Conservation (phyloP, 768 basidiomycete species). For the Imleria badia region DNA sequence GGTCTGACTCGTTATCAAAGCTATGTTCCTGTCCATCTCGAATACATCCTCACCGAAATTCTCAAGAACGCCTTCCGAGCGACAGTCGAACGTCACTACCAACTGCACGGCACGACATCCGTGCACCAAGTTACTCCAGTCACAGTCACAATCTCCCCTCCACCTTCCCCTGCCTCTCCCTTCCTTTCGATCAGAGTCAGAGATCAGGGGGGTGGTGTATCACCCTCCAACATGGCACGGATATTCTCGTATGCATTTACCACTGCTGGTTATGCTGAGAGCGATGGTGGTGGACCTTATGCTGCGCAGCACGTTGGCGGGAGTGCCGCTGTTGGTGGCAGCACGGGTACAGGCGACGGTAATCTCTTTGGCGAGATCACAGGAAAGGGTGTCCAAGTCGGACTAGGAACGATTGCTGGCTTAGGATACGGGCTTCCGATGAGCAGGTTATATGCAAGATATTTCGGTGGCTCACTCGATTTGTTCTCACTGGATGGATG, state of each 20-base stretch:
- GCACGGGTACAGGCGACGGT: conserved; percentile 39
- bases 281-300: conserved; percentile 65
- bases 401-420: conserved; percentile 88
- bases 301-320: conserved; percentile 79
- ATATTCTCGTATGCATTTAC: conserved; percentile 94
- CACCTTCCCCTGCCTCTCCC: conserved; percentile 35
- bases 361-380: conserved; percentile 78
- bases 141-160: conserved; percentile 66
- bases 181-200: conserved; percentile 78
- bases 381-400: conserved; percentile 71
- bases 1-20: conserved; percentile 37
- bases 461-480: conserved; percentile 86
- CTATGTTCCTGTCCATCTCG: conserved; percentile 86
- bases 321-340: conserved; percentile 56
- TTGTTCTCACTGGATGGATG: conserved; percentile 81
- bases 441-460: conserved; percentile 75
- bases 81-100: conserved; percentile 73
- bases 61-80: conserved; percentile 91
- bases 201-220: conserved; percentile 86
- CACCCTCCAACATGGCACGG: conserved; percentile 66
- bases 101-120: conserved; percentile 37
- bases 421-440: conserved; percentile 85
- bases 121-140: conserved; percentile 55
- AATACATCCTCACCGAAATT: conserved; percentile 89
- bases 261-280: conserved; percentile 61